These are phyloP conservation scores for Lodderomyces pseudojiufengensis DNA, from an alignment of 1,139 yeast species.

Conservation along the genomic window DNA sequence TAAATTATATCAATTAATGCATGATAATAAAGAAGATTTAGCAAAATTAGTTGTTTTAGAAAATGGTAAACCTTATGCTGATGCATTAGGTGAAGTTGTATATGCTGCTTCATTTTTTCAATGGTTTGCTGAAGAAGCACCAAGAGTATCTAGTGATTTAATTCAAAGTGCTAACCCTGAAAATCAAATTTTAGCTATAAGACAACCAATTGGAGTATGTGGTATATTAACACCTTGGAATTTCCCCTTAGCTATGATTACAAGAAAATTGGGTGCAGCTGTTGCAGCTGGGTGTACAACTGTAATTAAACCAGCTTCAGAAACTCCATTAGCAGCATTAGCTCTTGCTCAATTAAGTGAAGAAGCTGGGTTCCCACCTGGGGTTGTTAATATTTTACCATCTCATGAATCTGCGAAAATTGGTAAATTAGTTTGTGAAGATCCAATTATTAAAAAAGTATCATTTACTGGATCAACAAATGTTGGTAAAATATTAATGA, in stretches of 20 bases:
- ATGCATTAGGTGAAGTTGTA: slow-evolving; percentile 71
- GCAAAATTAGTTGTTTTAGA: slow-evolving; percentile 73
- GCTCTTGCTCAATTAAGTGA: slow-evolving; percentile 72
- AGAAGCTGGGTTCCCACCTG: slow-evolving; percentile 84
- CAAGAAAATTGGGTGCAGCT: slow-evolving; percentile 89
- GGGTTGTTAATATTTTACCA: slow-evolving; percentile 69
- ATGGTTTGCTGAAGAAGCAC: slow-evolving; percentile 88
- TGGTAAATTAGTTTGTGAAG: slow-evolving; percentile 70
- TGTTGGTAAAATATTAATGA: slow-evolving; percentile 78
- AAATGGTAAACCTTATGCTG: slow-evolving; percentile 78
- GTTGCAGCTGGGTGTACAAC: slow-evolving; percentile 91
- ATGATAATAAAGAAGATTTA: slow-evolving; percentile 67
- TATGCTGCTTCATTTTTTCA: slow-evolving; percentile 80
- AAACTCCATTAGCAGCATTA: slow-evolving; percentile 83
- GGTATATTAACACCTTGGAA: slow-evolving; percentile 96
- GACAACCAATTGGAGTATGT: slow-evolving; percentile 87
- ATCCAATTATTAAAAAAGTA: slow-evolving; percentile 64
- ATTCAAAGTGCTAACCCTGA: slow-evolving; percentile 59
- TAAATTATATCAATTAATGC: slow-evolving; percentile 50
- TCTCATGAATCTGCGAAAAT: slow-evolving; percentile 55
- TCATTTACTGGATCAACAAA: slow-evolving; percentile 90
- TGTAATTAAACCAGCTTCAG: slow-evolving; percentile 85
- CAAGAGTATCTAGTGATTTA: slow-evolving; percentile 68
- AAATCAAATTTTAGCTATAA: slow-evolving; percentile 60
- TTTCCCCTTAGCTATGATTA: slow-evolving; percentile 92